These are phyloP conservation scores for Carex littledalei DNA, from an alignment of 176 grass and related monocot genomes.

Conservation along the genomic window DNA sequence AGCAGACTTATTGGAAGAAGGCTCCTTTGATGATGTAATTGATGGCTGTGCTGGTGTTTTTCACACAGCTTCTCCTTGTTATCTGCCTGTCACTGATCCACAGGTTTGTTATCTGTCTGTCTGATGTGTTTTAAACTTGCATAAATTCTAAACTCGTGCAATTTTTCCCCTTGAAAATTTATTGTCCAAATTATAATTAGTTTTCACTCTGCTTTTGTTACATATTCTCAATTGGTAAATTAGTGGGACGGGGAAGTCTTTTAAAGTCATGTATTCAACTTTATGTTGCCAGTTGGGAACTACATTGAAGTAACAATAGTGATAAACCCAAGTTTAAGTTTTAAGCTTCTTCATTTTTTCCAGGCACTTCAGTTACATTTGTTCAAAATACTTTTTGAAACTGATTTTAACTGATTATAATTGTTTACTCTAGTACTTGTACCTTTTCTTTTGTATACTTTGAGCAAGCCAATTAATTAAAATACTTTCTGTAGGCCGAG, in stretches of 20 bases:
- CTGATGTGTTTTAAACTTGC: background rate
- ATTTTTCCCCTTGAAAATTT: background rate
- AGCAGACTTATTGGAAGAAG: too few relatives aligned
- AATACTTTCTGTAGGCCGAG: conserved; percentile 17
- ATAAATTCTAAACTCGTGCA: background rate
- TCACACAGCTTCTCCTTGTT: too few relatives aligned
- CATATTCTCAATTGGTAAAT: background rate
- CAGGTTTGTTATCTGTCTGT: background rate
- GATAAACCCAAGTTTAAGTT: background rate
- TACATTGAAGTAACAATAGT: background rate
- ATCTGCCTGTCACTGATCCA: too few relatives aligned
- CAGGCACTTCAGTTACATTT: background rate
- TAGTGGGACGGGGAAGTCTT: background rate
- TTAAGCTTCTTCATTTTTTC: background rate
- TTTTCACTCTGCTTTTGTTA: background rate
- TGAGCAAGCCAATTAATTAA: background rate
- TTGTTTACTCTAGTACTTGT: background rate
- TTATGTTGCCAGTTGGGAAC: background rate
- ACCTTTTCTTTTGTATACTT: background rate
- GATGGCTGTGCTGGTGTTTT: too few relatives aligned
- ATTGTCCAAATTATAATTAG: background rate
- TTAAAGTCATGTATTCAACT: background rate
- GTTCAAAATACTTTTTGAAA: background rate
- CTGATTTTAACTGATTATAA: background rate
- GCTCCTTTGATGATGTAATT: too few relatives aligned